Conservation (phyloP, 208 protist species). For the Leishmania mexicana region DNA sequence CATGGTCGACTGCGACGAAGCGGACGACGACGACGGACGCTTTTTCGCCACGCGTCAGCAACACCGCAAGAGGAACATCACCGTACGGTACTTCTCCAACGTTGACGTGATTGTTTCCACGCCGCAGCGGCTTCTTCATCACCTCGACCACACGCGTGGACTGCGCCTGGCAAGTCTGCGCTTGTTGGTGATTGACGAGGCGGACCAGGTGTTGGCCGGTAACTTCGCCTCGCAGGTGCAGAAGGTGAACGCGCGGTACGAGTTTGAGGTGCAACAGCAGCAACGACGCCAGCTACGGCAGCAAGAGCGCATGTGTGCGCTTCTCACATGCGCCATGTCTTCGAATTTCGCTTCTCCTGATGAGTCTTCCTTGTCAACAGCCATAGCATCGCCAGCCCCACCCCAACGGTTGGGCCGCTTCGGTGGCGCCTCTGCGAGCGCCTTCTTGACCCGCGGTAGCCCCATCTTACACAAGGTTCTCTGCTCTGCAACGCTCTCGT, state of each 20-base stretch:
- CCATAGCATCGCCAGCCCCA: neutral
- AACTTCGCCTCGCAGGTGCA: conserved; percentile 78
- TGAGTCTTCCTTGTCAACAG: neutral
- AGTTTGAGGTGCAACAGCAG: conserved; percentile 48
- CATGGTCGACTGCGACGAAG: conserved; percentile 1
- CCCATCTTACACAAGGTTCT: conserved; percentile 80
- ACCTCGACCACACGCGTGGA: conserved; percentile 71
- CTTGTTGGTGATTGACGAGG: conserved; percentile 90
- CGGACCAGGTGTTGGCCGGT: conserved; percentile 85
- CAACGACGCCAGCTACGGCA: conserved; percentile 19
- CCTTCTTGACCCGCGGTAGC: neutral
- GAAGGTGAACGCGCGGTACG: conserved; percentile 80
- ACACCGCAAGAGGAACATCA: neutral
- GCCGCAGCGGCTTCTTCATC: conserved; percentile 78
- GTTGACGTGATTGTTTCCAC: conserved; percentile 85
- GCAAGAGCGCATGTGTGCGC: conserved; percentile 7
- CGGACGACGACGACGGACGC: neutral
- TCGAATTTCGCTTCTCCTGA: neutral
- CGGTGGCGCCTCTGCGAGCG: neutral
- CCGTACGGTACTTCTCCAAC: conserved; percentile 63
- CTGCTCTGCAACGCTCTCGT: conserved; percentile 90
- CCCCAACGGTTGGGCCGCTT: conserved; percentile 6
- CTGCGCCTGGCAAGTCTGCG: conserved; percentile 64
- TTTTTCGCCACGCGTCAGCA: neutral
- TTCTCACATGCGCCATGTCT: neutral